A percentile compares a stretch with the other conserved stretches of the same genome.
These are phyloP conservation scores for Holtermannia corniformis DNA, from an alignment of 768 basidiomycete genomes.

Conservation along the genomic window DNA sequence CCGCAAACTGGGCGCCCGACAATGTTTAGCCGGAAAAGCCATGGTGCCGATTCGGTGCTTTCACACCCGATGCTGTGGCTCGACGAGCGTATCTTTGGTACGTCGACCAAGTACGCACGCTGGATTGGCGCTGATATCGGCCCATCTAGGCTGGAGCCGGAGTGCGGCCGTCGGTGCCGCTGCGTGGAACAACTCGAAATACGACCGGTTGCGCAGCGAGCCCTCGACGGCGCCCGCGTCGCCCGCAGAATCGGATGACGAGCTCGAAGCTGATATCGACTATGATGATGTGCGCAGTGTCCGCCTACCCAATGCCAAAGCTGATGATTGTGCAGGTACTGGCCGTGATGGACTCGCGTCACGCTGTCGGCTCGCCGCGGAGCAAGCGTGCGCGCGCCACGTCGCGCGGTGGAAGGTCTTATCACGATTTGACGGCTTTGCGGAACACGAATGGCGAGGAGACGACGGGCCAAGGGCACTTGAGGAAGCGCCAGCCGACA, in stretches of 20 bases:
- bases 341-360: conserved; percentile 32
- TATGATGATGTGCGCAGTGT: conserved; percentile 63
- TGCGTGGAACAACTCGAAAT: conserved; percentile 63
- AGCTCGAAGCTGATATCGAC: conserved; percentile 63
- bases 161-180: conserved; percentile 70
- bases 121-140: neutral
- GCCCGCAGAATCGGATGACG: conserved; percentile 72
- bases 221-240: conserved; percentile 58
- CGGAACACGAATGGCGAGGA: neutral
- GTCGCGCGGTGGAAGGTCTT: conserved; percentile 14
- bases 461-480: too few relatives aligned
- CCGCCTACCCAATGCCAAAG: neutral
- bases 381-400: conserved; percentile 7
- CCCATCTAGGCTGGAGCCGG: conserved; percentile 54
- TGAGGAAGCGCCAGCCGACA: neutral
- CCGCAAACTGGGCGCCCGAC: conserved; percentile 71
- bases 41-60: conserved; percentile 47
- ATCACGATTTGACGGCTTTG: conserved; percentile 14
- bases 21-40: conserved; percentile 66
- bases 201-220: conserved; percentile 39
- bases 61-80: conserved; percentile 93
- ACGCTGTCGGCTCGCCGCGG: conserved; percentile 13
- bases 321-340: conserved; percentile 16
- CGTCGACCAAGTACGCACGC: neutral
- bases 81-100: conserved; percentile 81